Conservation (phyloP, 106 monocot genomes). For the Dactylorhiza incarnata region DNA sequence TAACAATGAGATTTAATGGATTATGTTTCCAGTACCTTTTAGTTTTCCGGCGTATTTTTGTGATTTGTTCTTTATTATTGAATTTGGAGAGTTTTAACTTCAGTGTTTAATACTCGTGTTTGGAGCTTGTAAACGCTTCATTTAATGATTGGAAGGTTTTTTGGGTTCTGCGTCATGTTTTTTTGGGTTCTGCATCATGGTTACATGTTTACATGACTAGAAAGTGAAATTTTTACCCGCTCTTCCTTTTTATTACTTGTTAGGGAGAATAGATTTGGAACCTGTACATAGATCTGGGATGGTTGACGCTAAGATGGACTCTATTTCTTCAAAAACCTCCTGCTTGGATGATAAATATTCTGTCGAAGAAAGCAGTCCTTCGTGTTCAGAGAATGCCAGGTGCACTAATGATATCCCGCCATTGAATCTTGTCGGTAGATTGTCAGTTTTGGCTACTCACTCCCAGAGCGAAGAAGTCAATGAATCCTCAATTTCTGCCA, state of each 20-base stretch:
- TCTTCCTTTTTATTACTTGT: background rate
- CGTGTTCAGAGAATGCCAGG: background rate
- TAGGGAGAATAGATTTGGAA: constrained; percentile 18
- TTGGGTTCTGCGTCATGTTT: background rate
- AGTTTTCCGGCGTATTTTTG: background rate
- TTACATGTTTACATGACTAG: background rate
- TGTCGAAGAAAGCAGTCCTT: background rate
- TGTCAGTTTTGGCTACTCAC: constrained; percentile 1
- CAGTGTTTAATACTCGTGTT: background rate
- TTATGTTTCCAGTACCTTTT: background rate
- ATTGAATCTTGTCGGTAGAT: background rate
- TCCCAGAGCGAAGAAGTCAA: background rate
- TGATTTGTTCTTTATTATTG: background rate
- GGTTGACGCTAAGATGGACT: background rate
- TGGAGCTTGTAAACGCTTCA: background rate
- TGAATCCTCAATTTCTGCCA: constrained; percentile 12
- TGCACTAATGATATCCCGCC: background rate
- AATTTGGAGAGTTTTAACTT: background rate
- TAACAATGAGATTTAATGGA: background rate
- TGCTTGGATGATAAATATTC: constrained; percentile 1
- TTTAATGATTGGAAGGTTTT: background rate
- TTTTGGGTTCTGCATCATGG: too few species aligned
- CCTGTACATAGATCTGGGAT: background rate
- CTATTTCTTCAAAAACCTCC: constrained; percentile 3
- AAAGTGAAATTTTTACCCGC: background rate